Evolutionary conservation across 1,139 yeast species (phyloP).

Genomic region (Candida sanyaensis): DNA sequence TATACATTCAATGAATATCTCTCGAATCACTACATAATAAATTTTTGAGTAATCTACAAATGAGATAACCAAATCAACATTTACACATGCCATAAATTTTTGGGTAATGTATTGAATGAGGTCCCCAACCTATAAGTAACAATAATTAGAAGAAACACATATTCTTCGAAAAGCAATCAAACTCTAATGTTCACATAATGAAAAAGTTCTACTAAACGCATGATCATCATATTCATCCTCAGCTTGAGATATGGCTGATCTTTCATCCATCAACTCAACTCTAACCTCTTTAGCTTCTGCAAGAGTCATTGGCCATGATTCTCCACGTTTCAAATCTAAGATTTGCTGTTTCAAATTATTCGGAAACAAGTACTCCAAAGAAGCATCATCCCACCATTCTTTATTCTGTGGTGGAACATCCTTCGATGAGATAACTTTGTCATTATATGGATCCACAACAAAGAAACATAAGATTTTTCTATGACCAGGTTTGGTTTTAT

Average conservation of each 20-base stretch:
- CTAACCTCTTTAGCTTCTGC: slow-evolving; percentile 29
- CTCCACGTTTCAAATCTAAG: slow-evolving; percentile 9
- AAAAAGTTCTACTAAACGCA: slow-evolving; percentile 22
- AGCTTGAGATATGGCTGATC: slow-evolving; percentile 16
- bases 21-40: no score
- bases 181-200: slow-evolving; percentile 32
- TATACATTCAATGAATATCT: no score
- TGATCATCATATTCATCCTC: slow-evolving; percentile 14
- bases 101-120: no score
- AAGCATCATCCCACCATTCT: slow-evolving; percentile 34
- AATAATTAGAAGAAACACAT: no score
- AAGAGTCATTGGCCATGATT: slow-evolving; percentile 22
- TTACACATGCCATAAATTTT: no score
- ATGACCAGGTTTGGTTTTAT: slow-evolving; percentile 36
- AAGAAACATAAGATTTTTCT: slow-evolving; percentile 45
- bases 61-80: no score
- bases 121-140: no score
- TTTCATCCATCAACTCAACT: slow-evolving; percentile 34
- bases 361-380: slow-evolving; percentile 16
- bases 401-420: slow-evolving; percentile 44
- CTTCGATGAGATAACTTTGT: slow-evolving; percentile 28
- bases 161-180: no score
- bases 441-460: slow-evolving; percentile 39
- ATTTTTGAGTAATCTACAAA: no score
- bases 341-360: slow-evolving; percentile 13